Evolutionary conservation across 495 filamentous ascomycete species (phyloP).

Genomic region (Talaromyces wortmannii): DNA sequence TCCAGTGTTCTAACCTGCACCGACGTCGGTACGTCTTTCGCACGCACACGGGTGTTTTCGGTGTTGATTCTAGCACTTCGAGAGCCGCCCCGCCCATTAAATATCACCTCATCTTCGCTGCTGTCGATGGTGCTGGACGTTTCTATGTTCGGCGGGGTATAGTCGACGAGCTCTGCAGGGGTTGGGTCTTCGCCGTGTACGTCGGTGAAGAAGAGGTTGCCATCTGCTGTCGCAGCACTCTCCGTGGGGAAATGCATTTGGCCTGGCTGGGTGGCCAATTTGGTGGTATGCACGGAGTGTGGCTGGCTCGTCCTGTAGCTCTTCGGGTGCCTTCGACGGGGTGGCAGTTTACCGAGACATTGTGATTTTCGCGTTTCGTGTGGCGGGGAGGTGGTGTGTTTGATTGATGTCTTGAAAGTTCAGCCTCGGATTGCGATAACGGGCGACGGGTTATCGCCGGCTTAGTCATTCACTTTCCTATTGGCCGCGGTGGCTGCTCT

Average conservation of each 20-base stretch:
- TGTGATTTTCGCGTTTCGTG: no score
- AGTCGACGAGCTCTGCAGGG: constrained; percentile 11
- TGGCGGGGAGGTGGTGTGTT: no score
- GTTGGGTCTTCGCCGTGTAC: constrained; percentile 7
- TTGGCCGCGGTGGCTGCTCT: no score
- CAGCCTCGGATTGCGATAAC: no score
- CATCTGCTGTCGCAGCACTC: background rate
- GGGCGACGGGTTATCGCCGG: no score
- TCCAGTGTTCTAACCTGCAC: background rate
- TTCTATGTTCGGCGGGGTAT: constrained; percentile 4
- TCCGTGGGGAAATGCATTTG: background rate
- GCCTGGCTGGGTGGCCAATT: background rate
- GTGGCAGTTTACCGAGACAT: no score
- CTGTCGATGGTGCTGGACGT: constrained; percentile 13
- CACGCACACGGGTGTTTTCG: background rate
- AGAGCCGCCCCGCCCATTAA: constrained; percentile 19
- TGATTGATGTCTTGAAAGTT: no score
- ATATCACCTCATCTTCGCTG: constrained; percentile 38
- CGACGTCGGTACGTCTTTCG: background rate
- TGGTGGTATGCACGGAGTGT: background rate
- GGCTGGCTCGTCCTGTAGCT: no score
- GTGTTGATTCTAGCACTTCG: background rate
- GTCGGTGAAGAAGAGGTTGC: constrained; percentile 20
- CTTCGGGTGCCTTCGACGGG: no score
- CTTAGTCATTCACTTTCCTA: no score